A percentile compares a stretch with the other conserved stretches of the same genome.
These are phyloP conservation scores for Kwoniella shandongensis DNA, from an alignment of 768 basidiomycete species.

Conservation along the genomic window DNA sequence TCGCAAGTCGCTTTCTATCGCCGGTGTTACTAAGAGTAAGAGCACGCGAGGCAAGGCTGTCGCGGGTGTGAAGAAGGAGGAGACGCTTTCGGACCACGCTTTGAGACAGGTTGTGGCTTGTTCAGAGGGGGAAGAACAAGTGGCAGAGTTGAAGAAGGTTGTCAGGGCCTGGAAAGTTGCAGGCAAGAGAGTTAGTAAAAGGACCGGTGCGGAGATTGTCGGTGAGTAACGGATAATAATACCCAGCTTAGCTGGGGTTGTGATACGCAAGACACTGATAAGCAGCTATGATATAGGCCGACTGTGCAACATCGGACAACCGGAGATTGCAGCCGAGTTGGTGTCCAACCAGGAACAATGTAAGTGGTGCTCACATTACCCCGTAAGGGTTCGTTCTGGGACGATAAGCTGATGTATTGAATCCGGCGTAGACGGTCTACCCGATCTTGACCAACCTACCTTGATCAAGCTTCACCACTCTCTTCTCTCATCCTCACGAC, in stretches of 20 bases:
- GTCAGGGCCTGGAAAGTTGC: constrained; percentile 15
- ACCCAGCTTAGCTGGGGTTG: no score
- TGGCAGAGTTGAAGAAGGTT: constrained; percentile 15
- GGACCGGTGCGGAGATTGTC: constrained; percentile 23
- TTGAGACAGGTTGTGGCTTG: constrained; percentile 24
- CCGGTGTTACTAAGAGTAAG: neutral
- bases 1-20: neutral
- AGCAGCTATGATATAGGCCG: constrained; percentile 15
- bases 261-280: neutral
- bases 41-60: no score
- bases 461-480: constrained; percentile 22
- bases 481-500: constrained; percentile 5
- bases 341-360: constrained; percentile 17
- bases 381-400: neutral
- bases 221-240: no score
- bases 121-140: constrained; percentile 11
- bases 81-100: constrained; percentile 7
- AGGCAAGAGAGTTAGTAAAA: constrained; percentile 11
- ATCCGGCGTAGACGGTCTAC: constrained; percentile 16
- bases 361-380: neutral
- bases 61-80: constrained; percentile 6
- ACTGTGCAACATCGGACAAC: constrained; percentile 19
- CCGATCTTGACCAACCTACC: constrained; percentile 14
- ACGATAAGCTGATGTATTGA: neutral
- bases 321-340: constrained; percentile 16